Percentiles rank a stretch among this genome's conserved stretches.
Conservation (phyloP, 1,284 basidiomycete species). For the Pseudozyma sp. region DNA sequence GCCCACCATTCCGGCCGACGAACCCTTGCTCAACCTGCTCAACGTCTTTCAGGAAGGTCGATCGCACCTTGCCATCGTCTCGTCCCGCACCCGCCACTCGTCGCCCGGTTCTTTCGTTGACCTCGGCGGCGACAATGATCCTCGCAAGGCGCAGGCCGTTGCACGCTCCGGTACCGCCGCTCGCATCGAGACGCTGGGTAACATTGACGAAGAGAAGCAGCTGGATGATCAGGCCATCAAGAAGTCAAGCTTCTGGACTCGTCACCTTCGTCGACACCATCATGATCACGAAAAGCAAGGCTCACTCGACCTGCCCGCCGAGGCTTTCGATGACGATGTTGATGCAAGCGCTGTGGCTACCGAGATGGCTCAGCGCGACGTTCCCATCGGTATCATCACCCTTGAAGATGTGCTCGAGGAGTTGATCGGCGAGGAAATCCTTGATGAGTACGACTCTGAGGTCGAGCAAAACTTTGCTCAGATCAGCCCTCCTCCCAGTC, state of each 20-base stretch:
- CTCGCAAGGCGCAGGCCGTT: constrained; percentile 29
- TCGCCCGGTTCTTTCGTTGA: constrained; percentile 64
- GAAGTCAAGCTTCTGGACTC: constrained; percentile 70
- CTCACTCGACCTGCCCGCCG: constrained; percentile 39
- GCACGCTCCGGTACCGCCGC: constrained; percentile 38
- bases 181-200: constrained; percentile 42
- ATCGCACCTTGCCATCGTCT: constrained; percentile 89
- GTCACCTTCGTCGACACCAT: constrained; percentile 78
- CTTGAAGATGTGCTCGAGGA: constrained; percentile 90
- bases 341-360: constrained; percentile 45
- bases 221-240: constrained; percentile 60
- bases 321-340: constrained; percentile 77
- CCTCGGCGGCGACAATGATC: constrained; percentile 42
- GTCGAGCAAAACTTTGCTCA: constrained; percentile 61
- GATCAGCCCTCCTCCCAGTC: constrained; percentile 56
- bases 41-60: constrained; percentile 91
- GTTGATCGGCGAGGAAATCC: constrained; percentile 65
- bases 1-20: constrained; percentile 84
- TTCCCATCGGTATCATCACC: constrained; percentile 89
- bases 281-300: constrained; percentile 72
- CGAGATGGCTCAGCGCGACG: constrained; percentile 49
- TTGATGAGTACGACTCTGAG: constrained; percentile 64
- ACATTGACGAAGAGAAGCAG: constrained; percentile 63
- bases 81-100: constrained; percentile 65
- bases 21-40: constrained; percentile 85